Evolutionary conservation across 768 basidiomycete genomes (phyloP).

Genomic region (Lentinula raphanica): DNA sequence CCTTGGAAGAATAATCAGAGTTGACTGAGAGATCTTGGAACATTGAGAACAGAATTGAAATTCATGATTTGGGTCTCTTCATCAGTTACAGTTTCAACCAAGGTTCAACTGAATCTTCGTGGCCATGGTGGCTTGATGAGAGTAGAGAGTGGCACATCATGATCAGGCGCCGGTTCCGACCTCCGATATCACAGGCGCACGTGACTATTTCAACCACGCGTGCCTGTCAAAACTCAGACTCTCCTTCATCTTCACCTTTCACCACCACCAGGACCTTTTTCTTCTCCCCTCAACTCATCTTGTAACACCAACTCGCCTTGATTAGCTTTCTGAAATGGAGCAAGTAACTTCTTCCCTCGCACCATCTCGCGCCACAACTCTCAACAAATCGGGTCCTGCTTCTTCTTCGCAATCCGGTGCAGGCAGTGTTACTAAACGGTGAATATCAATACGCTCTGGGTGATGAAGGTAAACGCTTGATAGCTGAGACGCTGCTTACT

Average conservation of each 20-base stretch:
- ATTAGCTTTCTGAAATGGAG: conserved; percentile 47
- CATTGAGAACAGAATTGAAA: too few relatives aligned
- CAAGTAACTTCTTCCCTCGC: conserved; percentile 64
- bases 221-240: neutral
- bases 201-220: neutral
- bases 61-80: too few relatives aligned
- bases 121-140: too few relatives aligned
- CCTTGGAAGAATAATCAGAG: too few relatives aligned
- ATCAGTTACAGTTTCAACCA: too few relatives aligned
- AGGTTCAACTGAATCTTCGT: too few relatives aligned
- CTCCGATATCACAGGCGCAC: neutral
- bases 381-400: conserved; percentile 50
- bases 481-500: conserved; percentile 7
- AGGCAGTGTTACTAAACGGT: conserved; percentile 86
- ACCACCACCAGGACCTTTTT: neutral
- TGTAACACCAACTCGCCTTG: conserved; percentile 12
- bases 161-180: too few relatives aligned
- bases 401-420: conserved; percentile 51
- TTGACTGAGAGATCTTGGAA: too few relatives aligned
- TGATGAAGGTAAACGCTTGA: conserved; percentile 1
- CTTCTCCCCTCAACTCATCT: neutral
- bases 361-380: conserved; percentile 44
- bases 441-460: conserved; percentile 11
- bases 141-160: too few relatives aligned
- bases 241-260: neutral